Evolutionary conservation across 331 rosid genomes (phyloP), one percentile per base, ranked within the genome.

Genomic region (Acacia pycnantha): DNA sequence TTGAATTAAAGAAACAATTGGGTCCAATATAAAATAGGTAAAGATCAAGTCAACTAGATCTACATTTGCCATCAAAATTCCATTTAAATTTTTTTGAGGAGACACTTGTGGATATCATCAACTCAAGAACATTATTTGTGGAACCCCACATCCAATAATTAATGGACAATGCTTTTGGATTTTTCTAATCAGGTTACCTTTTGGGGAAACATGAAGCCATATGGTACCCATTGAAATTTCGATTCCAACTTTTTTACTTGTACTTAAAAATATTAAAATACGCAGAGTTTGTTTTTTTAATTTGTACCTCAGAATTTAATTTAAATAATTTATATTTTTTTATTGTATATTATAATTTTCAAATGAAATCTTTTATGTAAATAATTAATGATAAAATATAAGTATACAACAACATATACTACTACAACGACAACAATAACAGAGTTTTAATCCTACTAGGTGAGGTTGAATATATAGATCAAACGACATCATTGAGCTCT

Each of bases 71-170:
- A 66, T 40, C 12, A 31, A 14, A 7, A 14, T 73, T 31, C 6
- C 16, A 64, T 35, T 73, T 35, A 50, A 62, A 69, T 9, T 56
- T 56, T 41, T 51, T 66, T 41, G 47, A 62, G 74, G 61, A 50
- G 18, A 77, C 69, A 40, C 50, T 54, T 70, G 79, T 82, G 40
- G 92, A 59, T 82, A 80, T 77, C 78, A 89, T 87, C 53, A 24
- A 59, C 40, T 2, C 22, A 76, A 51, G 48, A 87, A 64, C 27
- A 64, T 37, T 56, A 40, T 29, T 70, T 85, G 81, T 73, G 82
- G 84, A 79, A 81, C 74, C 83, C 35, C 75, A 43, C 88, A 85
- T 74, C 31, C n/a, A 56, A 76, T 78, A 76, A 58, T 67, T 78
- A 76, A 58, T 67, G 84, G 90, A 85, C 86, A 86, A 88, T 14